Evolutionary conservation across 2,329 filamentous ascomycete genomes (phyloP).

Genomic region (Alternaria longipes): DNA sequence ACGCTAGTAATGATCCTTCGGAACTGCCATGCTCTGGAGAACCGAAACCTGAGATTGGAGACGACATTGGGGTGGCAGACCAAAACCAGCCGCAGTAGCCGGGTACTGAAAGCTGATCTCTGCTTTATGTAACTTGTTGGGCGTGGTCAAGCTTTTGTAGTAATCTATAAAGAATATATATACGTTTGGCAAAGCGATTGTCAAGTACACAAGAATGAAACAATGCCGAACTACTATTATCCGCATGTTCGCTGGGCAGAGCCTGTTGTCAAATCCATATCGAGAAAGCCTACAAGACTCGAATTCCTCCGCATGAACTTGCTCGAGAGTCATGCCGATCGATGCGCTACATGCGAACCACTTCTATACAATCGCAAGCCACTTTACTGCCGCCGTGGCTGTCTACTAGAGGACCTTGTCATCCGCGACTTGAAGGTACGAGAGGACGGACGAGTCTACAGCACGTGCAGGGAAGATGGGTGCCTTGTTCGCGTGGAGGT

Average conservation of each 20-base stretch:
- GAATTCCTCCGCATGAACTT: constrained; percentile 1
- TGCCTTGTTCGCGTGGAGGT: neutral
- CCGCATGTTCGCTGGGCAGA: neutral
- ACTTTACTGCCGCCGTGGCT: neutral
- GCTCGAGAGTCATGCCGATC: neutral
- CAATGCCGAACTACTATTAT: neutral
- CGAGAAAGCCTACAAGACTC: constrained; percentile 3
- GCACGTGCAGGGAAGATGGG: neutral
- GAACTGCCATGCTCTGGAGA: neutral
- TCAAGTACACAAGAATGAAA: neutral
- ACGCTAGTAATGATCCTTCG: neutral
- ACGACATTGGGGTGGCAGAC: neutral
- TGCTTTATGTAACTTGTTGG: neutral
- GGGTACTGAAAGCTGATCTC: neutral
- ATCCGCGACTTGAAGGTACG: neutral
- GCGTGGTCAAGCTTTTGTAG: neutral
- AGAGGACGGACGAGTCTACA: neutral
- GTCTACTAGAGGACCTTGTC: neutral
- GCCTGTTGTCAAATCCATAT: neutral
- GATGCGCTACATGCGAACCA: neutral
- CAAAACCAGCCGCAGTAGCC: neutral
- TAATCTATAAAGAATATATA: neutral
- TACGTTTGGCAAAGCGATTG: neutral
- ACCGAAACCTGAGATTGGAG: neutral
- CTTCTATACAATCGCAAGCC: neutral